A percentile compares a stretch with the other conserved stretches of the same genome.
These are phyloP conservation scores for Aureobasidium sp. DNA, from an alignment of 2,329 filamentous ascomycete genomes.

Conservation along the genomic window DNA sequence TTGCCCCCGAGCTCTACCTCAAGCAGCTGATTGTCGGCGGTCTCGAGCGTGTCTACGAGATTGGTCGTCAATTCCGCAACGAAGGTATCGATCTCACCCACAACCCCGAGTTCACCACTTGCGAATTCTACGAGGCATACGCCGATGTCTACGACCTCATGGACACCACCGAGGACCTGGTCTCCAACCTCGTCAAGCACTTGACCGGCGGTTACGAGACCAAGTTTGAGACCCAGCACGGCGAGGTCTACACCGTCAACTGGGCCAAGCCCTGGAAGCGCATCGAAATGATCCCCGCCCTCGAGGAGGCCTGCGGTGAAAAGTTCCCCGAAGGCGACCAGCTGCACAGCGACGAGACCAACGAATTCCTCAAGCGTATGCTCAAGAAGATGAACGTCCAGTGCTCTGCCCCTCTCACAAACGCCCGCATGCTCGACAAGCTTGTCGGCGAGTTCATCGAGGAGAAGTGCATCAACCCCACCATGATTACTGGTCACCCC, in stretches of 20 bases:
- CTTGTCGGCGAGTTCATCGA: slow-evolving; percentile 88
- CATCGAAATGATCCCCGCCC: slow-evolving; percentile 89
- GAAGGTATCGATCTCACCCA: slow-evolving; percentile 88
- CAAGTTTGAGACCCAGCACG: slow-evolving; percentile 76
- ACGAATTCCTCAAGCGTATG: slow-evolving; percentile 75
- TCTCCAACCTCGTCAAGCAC: slow-evolving; percentile 81
- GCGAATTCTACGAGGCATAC: slow-evolving; percentile 93
- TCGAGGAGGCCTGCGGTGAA: slow-evolving; percentile 84
- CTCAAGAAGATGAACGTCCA: slow-evolving; percentile 87
- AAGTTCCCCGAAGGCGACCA: slow-evolving; percentile 88
- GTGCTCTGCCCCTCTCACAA: slow-evolving; percentile 84
- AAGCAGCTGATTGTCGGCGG: slow-evolving; percentile 96
- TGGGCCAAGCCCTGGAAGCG: slow-evolving; percentile 93
- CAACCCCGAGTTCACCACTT: slow-evolving; percentile 96
- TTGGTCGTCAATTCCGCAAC: slow-evolving; percentile 93
- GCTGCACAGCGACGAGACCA: slow-evolving; percentile 82
- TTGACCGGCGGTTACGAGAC: slow-evolving; percentile 81
- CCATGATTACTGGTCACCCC: slow-evolving; percentile 78
- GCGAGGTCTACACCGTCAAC: slow-evolving; percentile 85
- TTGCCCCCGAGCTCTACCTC: slow-evolving; percentile 91
- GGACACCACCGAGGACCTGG: slow-evolving; percentile 85
- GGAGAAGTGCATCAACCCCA: slow-evolving; percentile 87
- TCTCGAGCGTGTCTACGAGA: slow-evolving; percentile 88
- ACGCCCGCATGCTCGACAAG: slow-evolving; percentile 93
- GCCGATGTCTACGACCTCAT: slow-evolving; percentile 83